A percentile compares a stretch with the other conserved stretches of the same genome.
Conservation (phyloP, 148 eudicot species). For the Diospyros lotus region DNA sequence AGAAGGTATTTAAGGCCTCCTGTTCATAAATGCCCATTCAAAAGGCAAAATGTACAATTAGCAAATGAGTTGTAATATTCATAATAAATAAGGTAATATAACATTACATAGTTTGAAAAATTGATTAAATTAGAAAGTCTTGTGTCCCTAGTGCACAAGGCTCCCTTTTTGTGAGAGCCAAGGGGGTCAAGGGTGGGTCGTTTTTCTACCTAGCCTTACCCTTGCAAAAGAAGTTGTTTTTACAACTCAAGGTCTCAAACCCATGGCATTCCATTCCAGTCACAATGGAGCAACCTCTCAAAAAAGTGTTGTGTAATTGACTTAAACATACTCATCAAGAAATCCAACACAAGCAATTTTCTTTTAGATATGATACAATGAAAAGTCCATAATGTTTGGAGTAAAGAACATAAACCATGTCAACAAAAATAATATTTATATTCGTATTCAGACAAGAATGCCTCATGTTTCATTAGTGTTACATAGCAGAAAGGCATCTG, state of each 20-base stretch:
- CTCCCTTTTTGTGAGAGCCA: too few relatives aligned
- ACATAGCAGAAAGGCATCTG: neutral
- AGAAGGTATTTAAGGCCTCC: slow-evolving; percentile 2
- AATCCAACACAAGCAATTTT: neutral
- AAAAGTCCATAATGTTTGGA: neutral
- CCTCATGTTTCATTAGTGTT: neutral
- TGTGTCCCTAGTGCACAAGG: too few relatives aligned
- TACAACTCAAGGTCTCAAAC: too few relatives aligned
- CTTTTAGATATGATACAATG: neutral
- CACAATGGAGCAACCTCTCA: too few relatives aligned
- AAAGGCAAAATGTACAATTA: neutral
- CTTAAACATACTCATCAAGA: neutral
- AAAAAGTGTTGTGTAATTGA: too few relatives aligned
- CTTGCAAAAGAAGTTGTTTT: too few relatives aligned
- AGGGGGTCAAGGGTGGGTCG: too few relatives aligned
- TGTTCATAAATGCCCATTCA: slow-evolving; percentile 3
- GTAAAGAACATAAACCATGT: too few relatives aligned
- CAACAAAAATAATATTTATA: too few relatives aligned
- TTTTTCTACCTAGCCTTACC: too few relatives aligned
- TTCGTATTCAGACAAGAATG: neutral
- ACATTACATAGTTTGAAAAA: neutral
- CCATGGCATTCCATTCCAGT: too few relatives aligned
- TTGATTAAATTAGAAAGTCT: neutral
- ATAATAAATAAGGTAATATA: neutral
- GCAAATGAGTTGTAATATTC: neutral